Conservation (phyloP, 352 stramenopile genomes). For the Phytophthora foliorum region DNA sequence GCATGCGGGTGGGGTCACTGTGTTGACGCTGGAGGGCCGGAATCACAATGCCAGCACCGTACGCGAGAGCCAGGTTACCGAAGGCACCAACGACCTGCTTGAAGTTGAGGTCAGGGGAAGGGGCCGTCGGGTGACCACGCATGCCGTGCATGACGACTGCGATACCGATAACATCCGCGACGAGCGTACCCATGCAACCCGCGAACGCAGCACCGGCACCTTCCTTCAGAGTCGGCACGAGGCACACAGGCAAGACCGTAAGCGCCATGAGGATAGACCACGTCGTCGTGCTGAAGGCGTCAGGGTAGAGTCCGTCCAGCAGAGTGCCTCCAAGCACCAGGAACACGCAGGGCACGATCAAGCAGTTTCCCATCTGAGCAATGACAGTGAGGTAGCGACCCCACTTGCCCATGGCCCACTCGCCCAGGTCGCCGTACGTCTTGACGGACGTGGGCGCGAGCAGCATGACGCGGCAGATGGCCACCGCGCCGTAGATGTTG, state of each 20-base stretch:
- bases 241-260: constrained; percentile 31
- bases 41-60: constrained; percentile 39
- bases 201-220: constrained; percentile 41
- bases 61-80: constrained; percentile 43
- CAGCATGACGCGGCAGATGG: constrained; percentile 32
- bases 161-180: constrained; percentile 34
- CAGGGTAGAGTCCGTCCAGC: constrained; percentile 48
- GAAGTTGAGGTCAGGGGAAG: constrained; percentile 39
- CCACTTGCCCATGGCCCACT: constrained; percentile 31
- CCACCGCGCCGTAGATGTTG: constrained; percentile 27
- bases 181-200: constrained; percentile 41
- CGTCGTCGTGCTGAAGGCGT: constrained; percentile 32
- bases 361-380: constrained; percentile 29
- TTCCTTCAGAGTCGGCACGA: constrained; percentile 40
- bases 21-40: constrained; percentile 21
- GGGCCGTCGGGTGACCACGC: constrained; percentile 29
- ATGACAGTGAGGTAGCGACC: constrained; percentile 29
- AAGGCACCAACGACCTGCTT: constrained; percentile 41
- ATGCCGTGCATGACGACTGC: constrained; percentile 33
- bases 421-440: constrained; percentile 26
- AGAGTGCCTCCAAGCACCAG: constrained; percentile 55
- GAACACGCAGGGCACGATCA: constrained; percentile 30
- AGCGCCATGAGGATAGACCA: constrained; percentile 53
- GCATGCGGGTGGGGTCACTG: constrained; percentile 25
- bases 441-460: constrained; percentile 23